Evolutionary conservation across 768 basidiomycete genomes (phyloP), one percentile per base, ranked within the genome.

Genomic region (Suillus plorans): DNA sequence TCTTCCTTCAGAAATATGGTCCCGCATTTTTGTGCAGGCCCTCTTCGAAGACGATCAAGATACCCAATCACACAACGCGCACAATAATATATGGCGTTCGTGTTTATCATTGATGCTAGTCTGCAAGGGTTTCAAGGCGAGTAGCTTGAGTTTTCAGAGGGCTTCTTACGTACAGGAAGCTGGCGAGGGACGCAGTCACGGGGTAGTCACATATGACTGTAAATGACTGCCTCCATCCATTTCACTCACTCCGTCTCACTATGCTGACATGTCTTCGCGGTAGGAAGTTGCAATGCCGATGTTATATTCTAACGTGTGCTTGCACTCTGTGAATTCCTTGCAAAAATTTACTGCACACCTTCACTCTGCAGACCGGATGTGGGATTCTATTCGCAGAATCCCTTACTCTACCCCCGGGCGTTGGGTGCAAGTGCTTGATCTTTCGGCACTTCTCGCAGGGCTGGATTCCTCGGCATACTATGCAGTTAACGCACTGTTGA

Each of bases 361-460:
- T 2, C 78, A 81, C 64, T 69, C 72, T 37, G 88, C 89, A 8
- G 94, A 97, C 66, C 82, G 85, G 69, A 85, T 84, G 71, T 97
- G 95, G 95, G 93, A 95, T 70, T 91, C 92, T 52, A 87, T 97
- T 63, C 86, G 92, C 60, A 85, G 95, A 59, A 94, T 92, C 68
- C 92, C 92, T 0, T 91, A 90, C 70, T 95, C 94, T 5, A 84
- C 90, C 0, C 95, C 95, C 2, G 95, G 95, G 36, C 84, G 95
- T 72, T 96, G 93, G 90, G 86, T 97, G 1, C 89, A 88, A 64
- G 75, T 73, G 12, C 80, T 97, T 28, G 90, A 97, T 74, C 77
- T 97, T 7, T 88, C 91, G 5, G 74, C 77, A 25, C 69, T 92
- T 41, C 68, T 73, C 52, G 80, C 78, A 69, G 72, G 70, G 55